Evolutionary conservation across 106 monocot species (phyloP).

Genomic region (Apostasia ramifera): DNA sequence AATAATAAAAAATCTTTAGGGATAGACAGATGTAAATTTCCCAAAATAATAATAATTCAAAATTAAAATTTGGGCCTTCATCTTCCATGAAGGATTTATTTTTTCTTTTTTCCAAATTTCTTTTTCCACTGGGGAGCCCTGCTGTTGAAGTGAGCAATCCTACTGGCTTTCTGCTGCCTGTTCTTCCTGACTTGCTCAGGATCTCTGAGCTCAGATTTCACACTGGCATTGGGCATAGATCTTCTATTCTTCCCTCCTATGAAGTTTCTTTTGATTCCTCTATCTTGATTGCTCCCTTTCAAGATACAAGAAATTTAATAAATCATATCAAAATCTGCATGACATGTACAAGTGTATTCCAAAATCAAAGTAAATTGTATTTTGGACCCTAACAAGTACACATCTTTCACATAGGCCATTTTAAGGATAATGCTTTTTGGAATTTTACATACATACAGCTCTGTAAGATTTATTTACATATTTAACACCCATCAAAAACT

Average conservation of each 20-base stretch:
- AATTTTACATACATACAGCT: too few relatives aligned
- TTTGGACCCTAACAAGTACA: not conserved
- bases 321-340: not conserved
- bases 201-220: constrained; percentile 63
- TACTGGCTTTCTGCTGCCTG: constrained; percentile 71
- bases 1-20: too few relatives aligned
- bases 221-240: constrained; percentile 58
- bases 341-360: too few relatives aligned
- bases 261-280: constrained; percentile 29
- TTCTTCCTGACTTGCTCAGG: constrained; percentile 78
- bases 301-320: not conserved
- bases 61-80: constrained; percentile 3
- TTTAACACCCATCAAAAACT: too few relatives aligned
- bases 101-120: constrained; percentile 19
- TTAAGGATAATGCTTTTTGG: too few relatives aligned
- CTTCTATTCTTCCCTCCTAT: constrained; percentile 19
- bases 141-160: constrained; percentile 30
- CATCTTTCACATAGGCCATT: too few relatives aligned
- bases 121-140: constrained; percentile 43
- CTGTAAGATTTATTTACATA: too few relatives aligned
- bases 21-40: too few relatives aligned
- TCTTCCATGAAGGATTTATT: not conserved
- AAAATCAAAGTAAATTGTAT: not conserved
- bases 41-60: not conserved
- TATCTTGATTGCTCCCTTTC: constrained; percentile 22